A percentile compares a stretch with the other conserved stretches of the same genome.
Conservation (phyloP, 306 rosid species). For the Fragaria ananassa region DNA sequence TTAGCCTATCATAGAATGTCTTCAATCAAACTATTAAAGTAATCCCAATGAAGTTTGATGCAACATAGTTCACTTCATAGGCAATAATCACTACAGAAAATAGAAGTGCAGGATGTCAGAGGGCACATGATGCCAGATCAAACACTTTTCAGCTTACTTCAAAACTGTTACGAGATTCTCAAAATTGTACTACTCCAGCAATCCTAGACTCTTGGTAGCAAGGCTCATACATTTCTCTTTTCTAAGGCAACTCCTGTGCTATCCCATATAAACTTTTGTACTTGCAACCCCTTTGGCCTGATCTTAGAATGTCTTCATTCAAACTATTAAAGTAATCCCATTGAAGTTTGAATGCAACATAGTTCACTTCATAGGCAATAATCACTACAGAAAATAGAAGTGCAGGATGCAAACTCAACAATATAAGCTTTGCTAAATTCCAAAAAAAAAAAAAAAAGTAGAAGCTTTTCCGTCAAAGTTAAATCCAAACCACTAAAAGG, state of each 20-base stretch:
- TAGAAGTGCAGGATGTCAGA: not conserved
- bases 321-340: not conserved
- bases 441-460: no score
- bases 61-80: not conserved
- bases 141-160: not conserved
- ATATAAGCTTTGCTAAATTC: not conserved
- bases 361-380: not conserved
- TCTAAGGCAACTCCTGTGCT: not conserved
- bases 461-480: not conserved
- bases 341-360: not conserved
- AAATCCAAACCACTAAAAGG: not conserved
- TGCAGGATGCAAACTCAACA: not conserved
- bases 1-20: not conserved
- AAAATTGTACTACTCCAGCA: not conserved
- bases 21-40: not conserved
- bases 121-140: not conserved
- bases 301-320: not conserved
- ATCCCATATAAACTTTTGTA: not conserved
- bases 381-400: not conserved
- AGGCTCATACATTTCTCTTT: not conserved
- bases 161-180: not conserved
- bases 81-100: not conserved
- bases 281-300: not conserved
- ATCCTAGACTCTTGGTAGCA: not conserved
- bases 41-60: not conserved